Base-by-base conservation (phyloP, 805 yeast species). In the Candida nitratophila region DNA sequence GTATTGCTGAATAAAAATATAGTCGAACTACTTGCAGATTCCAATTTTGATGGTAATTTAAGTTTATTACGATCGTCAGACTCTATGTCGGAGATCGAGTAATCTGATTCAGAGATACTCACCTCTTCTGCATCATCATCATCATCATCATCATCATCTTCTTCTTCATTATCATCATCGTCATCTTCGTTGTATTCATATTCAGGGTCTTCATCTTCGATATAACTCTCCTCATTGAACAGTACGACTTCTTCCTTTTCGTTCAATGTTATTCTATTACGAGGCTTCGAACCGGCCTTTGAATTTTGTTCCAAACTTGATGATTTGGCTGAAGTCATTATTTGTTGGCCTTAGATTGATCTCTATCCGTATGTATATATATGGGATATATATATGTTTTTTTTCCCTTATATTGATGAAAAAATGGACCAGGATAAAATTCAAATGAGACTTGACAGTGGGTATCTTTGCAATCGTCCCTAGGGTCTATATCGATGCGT, bases 151-250 rank as follows among this genome's bases (percentile, higher is more conserved):
- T 19, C 29, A 20, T 37, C 44, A 30, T 34, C 24, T 1, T 36
- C 39, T 17, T 37, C 45, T 16, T 48, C 50, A 16, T 47, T 47
- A 15, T 44, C 56, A n/a, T 48, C 54, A 3, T 44, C 50, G 15
- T n/a, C 30, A 27, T 43, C 36, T 0, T 40, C 45, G 16, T 17
- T 20, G 11, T 22, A 24, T 11, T 33, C 24, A 24, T 41, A 44
- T 27, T 44, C 47, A 2, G 43, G 41, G 19, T 44, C 47, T 26
- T 41, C 29, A 8, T 44, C 47, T 30, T 44, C 47, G 34, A 41
- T 29, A 30, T 41, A 44, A 14, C 39, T 27, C 7, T 35, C 33
- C n/a, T 44, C 47, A 10, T 37, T 34, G 12, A 19, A 34, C 24
- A 34, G n/a, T 14, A 34, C 37, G 19, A 34, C 37, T 21, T 8